Evolutionary conservation across 176 grass and related monocot genomes (phyloP), one percentile per base, ranked within the genome.

Genomic region (Eragrostis nindensis): DNA sequence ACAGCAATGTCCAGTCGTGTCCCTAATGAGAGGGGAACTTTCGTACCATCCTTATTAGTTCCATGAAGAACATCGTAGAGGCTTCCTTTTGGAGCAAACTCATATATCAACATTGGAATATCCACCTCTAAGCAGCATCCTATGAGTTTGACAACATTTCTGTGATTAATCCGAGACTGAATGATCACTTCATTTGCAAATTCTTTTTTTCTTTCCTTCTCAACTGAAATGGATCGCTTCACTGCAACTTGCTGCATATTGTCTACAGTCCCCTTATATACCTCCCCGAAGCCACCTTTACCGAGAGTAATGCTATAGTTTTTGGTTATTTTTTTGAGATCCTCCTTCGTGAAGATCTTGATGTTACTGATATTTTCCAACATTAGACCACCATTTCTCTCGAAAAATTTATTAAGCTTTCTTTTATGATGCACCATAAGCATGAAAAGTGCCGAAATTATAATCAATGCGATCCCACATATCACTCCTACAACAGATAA

Each of bases 41-140:
- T 65, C 12, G 10, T 19, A 5, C 22, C n/a, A 1, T 39, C 11
- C 2, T n/a, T n/a, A n/a, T 24, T 71, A 19, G 12, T 76, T 0
- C 26, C 75, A n/a, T 65, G 75, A 78, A 78, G 60, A 4, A 49
- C 17, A 14, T 78, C 75, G 5, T 7, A 49, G 6, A 64, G 60
- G 75, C 75, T 78, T 49, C 45, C 76, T 2, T 49, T 66, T 38
- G 44, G 18, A 0, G 26, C 26, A 5, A 62, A 83, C 66, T 88
- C 86, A 19, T 88, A 83, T 16, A 88, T 66, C 54, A 88, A 32
- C 36, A 88, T 18, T 0, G 80, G 81, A 52, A 71, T 36, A 45
- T 84, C 74, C 39, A 77, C 50, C 16, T 88, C 86, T 16, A 88
- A 36, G 25, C 86, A 88, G 14, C 62, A 67, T 6, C 62, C 76